Evolutionary conservation across 78 protist genomes (phyloP).

Genomic region (Mastigamoeba balamuthi): DNA sequence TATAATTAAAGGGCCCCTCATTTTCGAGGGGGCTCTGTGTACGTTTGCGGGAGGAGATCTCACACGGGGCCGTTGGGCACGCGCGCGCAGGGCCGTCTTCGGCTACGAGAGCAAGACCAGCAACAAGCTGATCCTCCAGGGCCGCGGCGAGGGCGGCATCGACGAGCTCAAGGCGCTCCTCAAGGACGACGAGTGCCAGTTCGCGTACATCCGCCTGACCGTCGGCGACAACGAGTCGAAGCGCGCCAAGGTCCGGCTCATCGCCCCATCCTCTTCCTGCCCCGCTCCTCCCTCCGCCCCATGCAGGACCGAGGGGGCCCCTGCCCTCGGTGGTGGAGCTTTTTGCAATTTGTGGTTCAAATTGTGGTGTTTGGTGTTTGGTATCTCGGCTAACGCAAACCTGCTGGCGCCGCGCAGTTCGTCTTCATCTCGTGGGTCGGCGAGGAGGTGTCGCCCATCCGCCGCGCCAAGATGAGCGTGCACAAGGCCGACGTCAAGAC

Average conservation of each 20-base stretch:
- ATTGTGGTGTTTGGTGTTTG: no score
- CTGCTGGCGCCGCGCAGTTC: no score
- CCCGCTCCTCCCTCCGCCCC: no score
- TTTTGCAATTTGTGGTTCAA: no score
- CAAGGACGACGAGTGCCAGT: slow-evolving; percentile 13
- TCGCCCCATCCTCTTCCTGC: no score
- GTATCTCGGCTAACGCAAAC: no score
- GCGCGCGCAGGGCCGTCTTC: slow-evolving; percentile 30
- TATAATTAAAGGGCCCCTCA: background rate
- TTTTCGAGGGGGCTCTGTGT: background rate
- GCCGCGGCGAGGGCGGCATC: slow-evolving; percentile 23
- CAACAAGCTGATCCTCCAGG: slow-evolving; percentile 5
- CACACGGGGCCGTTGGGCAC: no score
- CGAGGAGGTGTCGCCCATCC: slow-evolving; percentile 25
- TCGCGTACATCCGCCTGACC: slow-evolving; percentile 28
- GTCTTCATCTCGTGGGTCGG: slow-evolving; percentile 53
- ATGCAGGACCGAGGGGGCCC: no score
- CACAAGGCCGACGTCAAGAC: slow-evolving; percentile 54
- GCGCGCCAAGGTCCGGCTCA: no score
- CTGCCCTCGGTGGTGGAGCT: no score
- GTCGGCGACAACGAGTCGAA: slow-evolving; percentile 54
- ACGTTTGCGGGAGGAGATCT: background rate
- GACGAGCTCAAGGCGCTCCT: slow-evolving; percentile 5
- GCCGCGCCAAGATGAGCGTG: slow-evolving; percentile 47
- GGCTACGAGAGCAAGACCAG: slow-evolving; percentile 13